Conservation (phyloP, 352 stramenopile genomes). For the Globisporangium barbulae region DNA sequence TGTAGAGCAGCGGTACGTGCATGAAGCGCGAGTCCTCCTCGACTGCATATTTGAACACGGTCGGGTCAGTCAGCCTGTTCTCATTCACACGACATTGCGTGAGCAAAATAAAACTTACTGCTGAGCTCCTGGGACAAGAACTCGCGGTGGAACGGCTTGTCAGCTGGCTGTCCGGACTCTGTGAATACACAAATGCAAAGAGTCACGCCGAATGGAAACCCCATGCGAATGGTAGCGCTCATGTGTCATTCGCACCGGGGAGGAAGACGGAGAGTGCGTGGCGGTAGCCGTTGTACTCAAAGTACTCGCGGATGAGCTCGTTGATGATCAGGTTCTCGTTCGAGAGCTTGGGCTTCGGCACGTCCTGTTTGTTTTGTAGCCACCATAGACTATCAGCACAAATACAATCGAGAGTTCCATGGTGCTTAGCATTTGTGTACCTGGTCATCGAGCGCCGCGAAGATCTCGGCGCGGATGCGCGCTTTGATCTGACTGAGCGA, state of each 20-base stretch:
- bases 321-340: conserved; percentile 95
- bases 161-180: conserved; percentile 82
- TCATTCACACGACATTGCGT: neutral
- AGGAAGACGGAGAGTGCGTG: conserved; percentile 87
- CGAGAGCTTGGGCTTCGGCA: conserved; percentile 74
- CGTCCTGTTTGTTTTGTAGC: conserved; percentile 16
- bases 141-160: conserved; percentile 71
- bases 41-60: conserved; percentile 25
- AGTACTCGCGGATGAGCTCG: conserved; percentile 92
- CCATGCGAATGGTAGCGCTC: neutral
- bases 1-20: conserved; percentile 83
- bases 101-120: conserved; percentile 26
- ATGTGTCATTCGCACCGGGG: conserved; percentile 29
- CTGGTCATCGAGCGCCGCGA: conserved; percentile 77
- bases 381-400: neutral
- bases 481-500: conserved; percentile 82
- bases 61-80: neutral
- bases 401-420: neutral
- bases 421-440: conserved; percentile 18
- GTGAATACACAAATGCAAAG: neutral
- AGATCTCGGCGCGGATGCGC: conserved; percentile 83
- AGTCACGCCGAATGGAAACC: neutral
- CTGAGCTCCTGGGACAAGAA: conserved; percentile 85
- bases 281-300: conserved; percentile 93
- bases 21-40: conserved; percentile 56